These are phyloP conservation scores for Akanthomyces lecanii DNA, from an alignment of 2,329 filamentous ascomycete genomes.

Conservation along the genomic window DNA sequence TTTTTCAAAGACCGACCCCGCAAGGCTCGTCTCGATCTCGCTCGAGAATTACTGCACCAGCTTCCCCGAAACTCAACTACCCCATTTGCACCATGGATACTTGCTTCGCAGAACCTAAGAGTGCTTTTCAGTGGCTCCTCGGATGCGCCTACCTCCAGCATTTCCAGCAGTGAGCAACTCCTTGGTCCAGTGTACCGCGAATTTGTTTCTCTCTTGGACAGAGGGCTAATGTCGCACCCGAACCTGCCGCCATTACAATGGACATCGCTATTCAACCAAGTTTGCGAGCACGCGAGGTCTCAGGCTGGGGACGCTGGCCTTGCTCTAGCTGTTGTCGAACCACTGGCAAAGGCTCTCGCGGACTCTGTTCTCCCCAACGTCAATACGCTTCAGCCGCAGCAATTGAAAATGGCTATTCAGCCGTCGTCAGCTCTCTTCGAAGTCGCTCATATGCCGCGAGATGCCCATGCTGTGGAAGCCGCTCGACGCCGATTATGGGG, in stretches of 20 bases:
- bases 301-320: constrained; percentile 66
- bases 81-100: constrained; percentile 49
- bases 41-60: constrained; percentile 47
- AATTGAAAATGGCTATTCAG: constrained; percentile 1
- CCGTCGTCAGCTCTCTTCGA: constrained; percentile 42
- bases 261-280: constrained; percentile 52
- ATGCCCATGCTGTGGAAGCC: constrained; percentile 60
- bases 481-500: constrained; percentile 63
- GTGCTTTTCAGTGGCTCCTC: constrained; percentile 36
- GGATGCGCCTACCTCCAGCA: constrained; percentile 22
- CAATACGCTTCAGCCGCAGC: background rate
- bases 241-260: constrained; percentile 45
- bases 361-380: constrained; percentile 29
- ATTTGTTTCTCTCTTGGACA: constrained; percentile 62
- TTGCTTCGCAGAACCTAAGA: constrained; percentile 45
- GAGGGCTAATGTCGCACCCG: constrained; percentile 50
- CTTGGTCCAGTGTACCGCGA: constrained; percentile 67
- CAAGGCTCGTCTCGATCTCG: constrained; percentile 43
- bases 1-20: constrained; percentile 51
- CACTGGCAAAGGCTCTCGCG: constrained; percentile 55
- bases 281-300: constrained; percentile 52
- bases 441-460: constrained; percentile 51
- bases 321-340: constrained; percentile 65
- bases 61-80: constrained; percentile 42
- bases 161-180: constrained; percentile 36